Conservation (phyloP, 805 yeast genomes). For the Metschnikowia amazonensis region DNA sequence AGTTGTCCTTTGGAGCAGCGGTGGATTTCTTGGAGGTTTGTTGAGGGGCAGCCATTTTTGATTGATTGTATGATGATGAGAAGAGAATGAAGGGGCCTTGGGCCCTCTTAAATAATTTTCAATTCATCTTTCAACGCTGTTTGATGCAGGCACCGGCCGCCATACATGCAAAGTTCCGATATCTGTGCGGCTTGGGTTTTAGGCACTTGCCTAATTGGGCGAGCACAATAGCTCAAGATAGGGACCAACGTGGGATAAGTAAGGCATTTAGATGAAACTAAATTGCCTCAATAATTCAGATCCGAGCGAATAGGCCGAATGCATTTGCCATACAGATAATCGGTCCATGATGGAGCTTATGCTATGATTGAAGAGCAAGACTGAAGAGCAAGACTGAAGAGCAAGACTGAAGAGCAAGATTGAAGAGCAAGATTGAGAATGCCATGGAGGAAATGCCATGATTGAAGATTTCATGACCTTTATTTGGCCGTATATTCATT, state of each 20-base stretch:
- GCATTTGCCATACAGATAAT: too few relatives aligned
- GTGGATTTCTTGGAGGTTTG: conserved; percentile 3
- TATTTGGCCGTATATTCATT: too few relatives aligned
- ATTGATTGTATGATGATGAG: background rate
- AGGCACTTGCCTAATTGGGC: background rate
- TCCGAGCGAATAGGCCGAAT: too few relatives aligned
- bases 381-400: background rate
- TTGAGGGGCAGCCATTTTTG: conserved; percentile 14
- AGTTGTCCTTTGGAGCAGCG: conserved; percentile 12
- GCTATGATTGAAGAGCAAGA: too few relatives aligned
- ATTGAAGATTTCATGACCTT: too few relatives aligned
- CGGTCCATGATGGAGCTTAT: too few relatives aligned
- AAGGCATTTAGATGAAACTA: background rate
- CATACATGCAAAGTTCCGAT: background rate
- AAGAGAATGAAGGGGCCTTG: background rate
- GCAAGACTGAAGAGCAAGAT: too few relatives aligned
- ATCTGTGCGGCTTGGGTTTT: background rate
- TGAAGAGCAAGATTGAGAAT: too few relatives aligned
- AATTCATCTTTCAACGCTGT: background rate
- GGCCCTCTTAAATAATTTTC: background rate
- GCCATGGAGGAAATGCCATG: too few relatives aligned
- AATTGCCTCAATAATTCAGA: too few relatives aligned
- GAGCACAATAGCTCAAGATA: background rate
- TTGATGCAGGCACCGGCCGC: background rate
- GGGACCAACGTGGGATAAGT: too few relatives aligned